Evolutionary conservation across 495 filamentous ascomycete genomes (phyloP), one percentile per base, ranked within the genome.

Genomic region (Sabuloglossum arenarium): DNA sequence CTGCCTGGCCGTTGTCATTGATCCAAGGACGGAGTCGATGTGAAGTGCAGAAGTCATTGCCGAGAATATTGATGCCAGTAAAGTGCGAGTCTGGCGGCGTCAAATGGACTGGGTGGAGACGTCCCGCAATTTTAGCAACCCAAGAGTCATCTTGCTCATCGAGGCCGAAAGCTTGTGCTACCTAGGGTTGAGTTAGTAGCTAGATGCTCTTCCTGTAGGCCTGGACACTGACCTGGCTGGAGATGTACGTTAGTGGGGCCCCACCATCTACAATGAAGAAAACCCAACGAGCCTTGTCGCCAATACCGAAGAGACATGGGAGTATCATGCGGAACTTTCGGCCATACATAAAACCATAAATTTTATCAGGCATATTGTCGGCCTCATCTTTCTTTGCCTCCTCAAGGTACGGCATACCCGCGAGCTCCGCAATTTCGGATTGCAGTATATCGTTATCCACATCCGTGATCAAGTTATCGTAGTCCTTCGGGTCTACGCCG

Each of bases 111-210:
- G 34, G 6, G 34, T 39, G 34, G 34, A 12, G 34, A 16, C 6
- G 34, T 39, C 34, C 34, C 14, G 34, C 34, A 16, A 39, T 9
- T 39, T 39, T 39, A 16, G 34, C 8, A 39, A 10, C 3, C 34
- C 34, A 39, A 39, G 14, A 10, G 34, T 12, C 14, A 9, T 39
- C 34, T 39, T 16, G 6, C 34, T 39, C 34, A 16, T 39, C 3
- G 56, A 63, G 42, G 59, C 59, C 42, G 59, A 63, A 63, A 55
- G 34, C 34, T 39, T 39, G 34, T 39, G 34, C 34, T 39, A 39
- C 34, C 34, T 39, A 39, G 34, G 34, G 34, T 16, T 39, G 34
- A 39, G 34, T 39, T 12, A 39, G n/a, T 39, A 39, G 34, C 34
- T 39, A 39, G 34, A 16, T 16, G 3, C 14, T 39, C 34, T 16